These are phyloP conservation scores for Fusarium fujikuroi DNA, from an alignment of 2,329 filamentous ascomycete genomes.

Conservation along the genomic window DNA sequence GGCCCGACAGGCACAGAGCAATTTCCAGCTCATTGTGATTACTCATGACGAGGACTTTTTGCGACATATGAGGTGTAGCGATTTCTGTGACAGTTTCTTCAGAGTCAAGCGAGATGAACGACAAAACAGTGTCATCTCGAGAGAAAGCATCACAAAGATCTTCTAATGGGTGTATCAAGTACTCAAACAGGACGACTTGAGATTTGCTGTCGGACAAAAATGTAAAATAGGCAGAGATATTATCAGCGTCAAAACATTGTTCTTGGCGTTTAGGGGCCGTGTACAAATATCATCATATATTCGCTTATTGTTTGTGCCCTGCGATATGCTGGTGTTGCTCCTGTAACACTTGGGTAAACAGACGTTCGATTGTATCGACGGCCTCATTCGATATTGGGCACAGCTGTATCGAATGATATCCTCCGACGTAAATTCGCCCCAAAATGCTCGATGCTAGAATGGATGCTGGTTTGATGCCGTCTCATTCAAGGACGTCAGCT, in stretches of 20 bases:
- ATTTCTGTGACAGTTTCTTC: slow-evolving; percentile 94
- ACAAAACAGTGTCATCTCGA: slow-evolving; percentile 88
- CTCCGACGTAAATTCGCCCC: not conserved
- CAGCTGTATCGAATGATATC: not conserved
- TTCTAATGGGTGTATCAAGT: slow-evolving; percentile 42
- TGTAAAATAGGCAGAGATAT: slow-evolving; percentile 10
- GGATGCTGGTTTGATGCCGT: not conserved
- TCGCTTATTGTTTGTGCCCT: not conserved
- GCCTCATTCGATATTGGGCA: not conserved
- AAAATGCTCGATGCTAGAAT: not conserved
- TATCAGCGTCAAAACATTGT: not conserved
- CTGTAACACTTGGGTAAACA: not conserved
- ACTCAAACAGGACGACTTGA: not conserved
- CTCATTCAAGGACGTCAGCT: not conserved
- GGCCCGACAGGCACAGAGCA: slow-evolving; percentile 82
- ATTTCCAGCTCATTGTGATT: slow-evolving; percentile 98
- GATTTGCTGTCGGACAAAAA: not conserved
- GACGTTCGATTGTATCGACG: not conserved
- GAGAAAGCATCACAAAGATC: slow-evolving; percentile 67
- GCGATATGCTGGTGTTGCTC: not conserved
- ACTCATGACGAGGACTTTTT: slow-evolving; percentile 98
- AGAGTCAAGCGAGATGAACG: slow-evolving; percentile 83
- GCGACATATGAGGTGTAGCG: slow-evolving; percentile 89
- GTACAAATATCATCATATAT: slow-evolving; percentile 14
- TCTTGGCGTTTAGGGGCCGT: slow-evolving; percentile 5